Evolutionary conservation across 2,329 filamentous ascomycete genomes (phyloP), one percentile per base, ranked within the genome.

Genomic region (Arthrinium phaeospermum): DNA sequence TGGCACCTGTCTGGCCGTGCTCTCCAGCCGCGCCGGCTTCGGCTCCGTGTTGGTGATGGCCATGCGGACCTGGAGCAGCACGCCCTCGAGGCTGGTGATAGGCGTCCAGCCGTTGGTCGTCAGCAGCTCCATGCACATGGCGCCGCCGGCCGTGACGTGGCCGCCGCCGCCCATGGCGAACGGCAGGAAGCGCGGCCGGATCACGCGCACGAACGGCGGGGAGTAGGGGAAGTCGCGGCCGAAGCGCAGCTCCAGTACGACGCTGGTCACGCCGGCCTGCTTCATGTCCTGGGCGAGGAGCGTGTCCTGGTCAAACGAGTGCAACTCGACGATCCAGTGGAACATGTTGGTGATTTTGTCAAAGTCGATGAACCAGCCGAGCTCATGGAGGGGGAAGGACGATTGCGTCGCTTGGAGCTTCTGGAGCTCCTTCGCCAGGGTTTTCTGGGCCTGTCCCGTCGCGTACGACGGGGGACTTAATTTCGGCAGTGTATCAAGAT

Each of bases 281-380:
- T 91, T 90, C 90, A 98, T 94, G 78, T 98, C 95, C 70, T 88
- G 79, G 0, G 93, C 91, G 0, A 98, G 85, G 0, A 93, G 93
- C 0, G 96, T 85, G 1, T 83, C 80, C 0, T 83, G 75, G 34
- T 94, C 92, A 77, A 98, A 97, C 61, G 92, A 94, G 80, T 98
- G 95, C 1, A 98, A 85, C 80, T 98, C 93, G 7, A 97, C 91
- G 72, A 97, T 94, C 95, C 95, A 97, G 78, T 97, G 94, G 78
- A 96, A 98, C 74, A 95, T 86, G 77, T 95, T 97, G 30, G 84
- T 88, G 49, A 95, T 85, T 69, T 89, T 88, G 7, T 85, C 83
- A 68, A 87, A 86, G 77, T 97, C 89, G 71, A 97, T 91, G 78
- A 94, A 94, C 94, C 95, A 98, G 22, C 95, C 95, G 0, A 97